Conservation (phyloP, 495 filamentous ascomycete species). For the Acidiella bohemica region DNA sequence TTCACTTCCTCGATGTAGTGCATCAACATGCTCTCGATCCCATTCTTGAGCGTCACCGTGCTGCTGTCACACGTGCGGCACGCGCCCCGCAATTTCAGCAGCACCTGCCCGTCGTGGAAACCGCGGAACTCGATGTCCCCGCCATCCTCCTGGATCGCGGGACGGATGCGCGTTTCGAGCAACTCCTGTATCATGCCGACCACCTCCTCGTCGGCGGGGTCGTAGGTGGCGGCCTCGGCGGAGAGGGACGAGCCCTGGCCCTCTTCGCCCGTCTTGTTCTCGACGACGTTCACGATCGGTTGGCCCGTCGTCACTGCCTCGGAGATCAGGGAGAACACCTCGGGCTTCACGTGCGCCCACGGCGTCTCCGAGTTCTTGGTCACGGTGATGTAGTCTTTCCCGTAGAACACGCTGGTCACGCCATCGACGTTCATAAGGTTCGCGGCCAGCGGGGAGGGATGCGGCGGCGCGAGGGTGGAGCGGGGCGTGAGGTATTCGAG, state of each 20-base stretch:
- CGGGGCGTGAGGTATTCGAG: slow-evolving; percentile 84
- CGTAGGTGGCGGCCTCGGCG: slow-evolving; percentile 35
- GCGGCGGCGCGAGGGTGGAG: slow-evolving; percentile 71
- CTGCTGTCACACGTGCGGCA: slow-evolving; percentile 93
- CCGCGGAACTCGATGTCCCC: slow-evolving; percentile 91
- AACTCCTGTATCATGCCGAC: slow-evolving; percentile 97
- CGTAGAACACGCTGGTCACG: slow-evolving; percentile 88
- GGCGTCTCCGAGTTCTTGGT: slow-evolving; percentile 75
- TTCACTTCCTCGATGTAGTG: slow-evolving; percentile 90
- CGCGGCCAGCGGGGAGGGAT: slow-evolving; percentile 86
- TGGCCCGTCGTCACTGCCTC: slow-evolving; percentile 74
- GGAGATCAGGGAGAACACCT: slow-evolving; percentile 89
- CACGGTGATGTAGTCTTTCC: slow-evolving; percentile 88
- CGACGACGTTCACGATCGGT: slow-evolving; percentile 60
- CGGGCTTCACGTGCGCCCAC: slow-evolving; percentile 91
- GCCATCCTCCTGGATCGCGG: slow-evolving; percentile 92
- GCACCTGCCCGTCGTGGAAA: slow-evolving; percentile 73
- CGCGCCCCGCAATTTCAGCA: slow-evolving; percentile 78
- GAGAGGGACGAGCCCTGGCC: slow-evolving; percentile 30
- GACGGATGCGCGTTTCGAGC: slow-evolving; percentile 87
- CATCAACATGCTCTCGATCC: slow-evolving; percentile 97
- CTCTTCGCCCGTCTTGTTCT: slow-evolving; percentile 41
- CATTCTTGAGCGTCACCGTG: slow-evolving; percentile 88
- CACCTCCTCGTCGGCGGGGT: slow-evolving; percentile 82
- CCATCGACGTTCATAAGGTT: slow-evolving; percentile 84